phyloP scores from a whole-genome alignment of 331 rosid species.

The Spiraea crenata region DNA sequence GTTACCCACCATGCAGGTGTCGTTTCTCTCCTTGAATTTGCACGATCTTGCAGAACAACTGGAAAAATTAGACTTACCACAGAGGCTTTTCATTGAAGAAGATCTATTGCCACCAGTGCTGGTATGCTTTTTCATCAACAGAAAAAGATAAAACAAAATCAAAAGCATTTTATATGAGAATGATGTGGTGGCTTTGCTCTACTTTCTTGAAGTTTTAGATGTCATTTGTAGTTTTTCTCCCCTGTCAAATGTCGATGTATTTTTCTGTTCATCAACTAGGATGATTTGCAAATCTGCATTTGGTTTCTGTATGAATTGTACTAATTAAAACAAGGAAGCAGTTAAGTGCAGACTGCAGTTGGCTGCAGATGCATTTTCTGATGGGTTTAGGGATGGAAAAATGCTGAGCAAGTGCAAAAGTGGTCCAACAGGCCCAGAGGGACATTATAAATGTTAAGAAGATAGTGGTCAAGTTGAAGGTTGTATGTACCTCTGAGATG shows the following conservation, averaged over 20 bases:
- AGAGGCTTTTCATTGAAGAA: constrained; percentile 76
- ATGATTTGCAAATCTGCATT: background rate
- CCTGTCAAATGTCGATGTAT: background rate
- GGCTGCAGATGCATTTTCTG: background rate
- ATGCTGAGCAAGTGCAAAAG: background rate
- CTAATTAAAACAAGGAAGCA: background rate
- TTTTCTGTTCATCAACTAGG: background rate
- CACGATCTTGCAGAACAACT: constrained; percentile 66
- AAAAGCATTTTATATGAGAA: background rate
- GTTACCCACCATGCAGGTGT: constrained; percentile 48
- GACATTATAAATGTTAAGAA: background rate
- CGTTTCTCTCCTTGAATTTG: constrained; percentile 79
- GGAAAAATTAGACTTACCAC: constrained; percentile 54
- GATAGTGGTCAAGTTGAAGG: background rate
- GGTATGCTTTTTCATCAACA: constrained; percentile 42
- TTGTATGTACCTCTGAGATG: background rate
- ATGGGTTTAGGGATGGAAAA: background rate
- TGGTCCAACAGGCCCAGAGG: background rate
- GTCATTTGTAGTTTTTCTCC: no score
- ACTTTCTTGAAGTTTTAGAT: background rate
- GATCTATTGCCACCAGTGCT: constrained; percentile 63
- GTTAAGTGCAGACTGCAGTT: background rate
- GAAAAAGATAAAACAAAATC: no score
- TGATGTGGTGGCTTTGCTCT: background rate
- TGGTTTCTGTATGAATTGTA: background rate